Evolutionary conservation across 2,329 filamentous ascomycete species (phyloP), one percentile per base, ranked within the genome.

Genomic region (Lachnellula occidentalis): DNA sequence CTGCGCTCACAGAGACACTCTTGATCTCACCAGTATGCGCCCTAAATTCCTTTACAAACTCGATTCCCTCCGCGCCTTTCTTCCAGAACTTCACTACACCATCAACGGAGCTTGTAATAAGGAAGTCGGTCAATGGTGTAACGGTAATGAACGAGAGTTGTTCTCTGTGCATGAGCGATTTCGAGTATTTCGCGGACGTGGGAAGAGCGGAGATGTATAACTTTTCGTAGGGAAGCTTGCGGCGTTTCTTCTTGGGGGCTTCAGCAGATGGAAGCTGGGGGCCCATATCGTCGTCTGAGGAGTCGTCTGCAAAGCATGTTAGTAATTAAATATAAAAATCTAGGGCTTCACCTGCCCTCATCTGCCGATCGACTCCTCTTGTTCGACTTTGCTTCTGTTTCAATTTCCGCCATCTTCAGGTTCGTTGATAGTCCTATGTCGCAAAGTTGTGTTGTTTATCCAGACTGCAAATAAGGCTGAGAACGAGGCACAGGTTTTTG

Each of bases 61-160:
- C 95, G 55, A 99, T 88, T 1, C 90, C 90, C 34, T 89, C 85
- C 1, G 83, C 86, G 60, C 88, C 82, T 75, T 99, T 99, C 76
- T 99, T 99, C 94, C 94, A 99, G 71, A 99, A 99, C 72, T 99
- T 99, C 64, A 97, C 92, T 0, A 92, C 87, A n/a, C 95, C 95
- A 69, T 99, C 94, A 43, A 89, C 75, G 0, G 94, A 97, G 58
- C 88, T 90, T 1, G 94, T 99, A 59, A 99, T 94, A 37, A 99
- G 78, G 69, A 99, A 99, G 64, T 97, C 94, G 56, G 92, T 96
- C 56, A 87, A 76, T 1, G 92, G 92, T 1, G 95, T 96, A 70
- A 96, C 85, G 12, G 86, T 95, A 59, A 90, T 82, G 66, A 92
- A 97, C 54, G 87, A 82, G 48, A 99, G 74, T 73, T 96, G 91